Evolutionary conservation across 108 stramenopile species (phyloP).

Genomic region (Fragilaria crotonensis): DNA sequence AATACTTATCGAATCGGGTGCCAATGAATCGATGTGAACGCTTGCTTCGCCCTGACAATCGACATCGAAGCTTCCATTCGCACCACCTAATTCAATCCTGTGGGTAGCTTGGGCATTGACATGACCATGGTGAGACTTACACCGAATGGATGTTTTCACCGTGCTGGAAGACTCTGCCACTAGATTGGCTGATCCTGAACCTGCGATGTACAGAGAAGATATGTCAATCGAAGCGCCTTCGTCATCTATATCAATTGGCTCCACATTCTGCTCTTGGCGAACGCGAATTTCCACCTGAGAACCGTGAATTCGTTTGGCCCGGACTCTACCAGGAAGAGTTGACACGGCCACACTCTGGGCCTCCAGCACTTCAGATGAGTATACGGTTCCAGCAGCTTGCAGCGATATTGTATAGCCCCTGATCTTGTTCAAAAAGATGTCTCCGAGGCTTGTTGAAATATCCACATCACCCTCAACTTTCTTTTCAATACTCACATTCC

Average conservation of each 20-base stretch:
- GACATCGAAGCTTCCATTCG: slow-evolving; percentile 83
- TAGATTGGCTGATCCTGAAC: slow-evolving; percentile 9
- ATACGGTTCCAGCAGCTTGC: slow-evolving; percentile 17
- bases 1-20: slow-evolving; percentile 62
- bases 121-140: slow-evolving; percentile 76
- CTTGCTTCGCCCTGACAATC: slow-evolving; percentile 4
- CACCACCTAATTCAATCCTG: slow-evolving; percentile 75
- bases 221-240: slow-evolving; percentile 66
- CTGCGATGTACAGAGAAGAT: slow-evolving; percentile 63
- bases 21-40: slow-evolving; percentile 73
- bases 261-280: slow-evolving; percentile 5
- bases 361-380: slow-evolving; percentile 53
- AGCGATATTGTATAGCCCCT: slow-evolving; percentile 58
- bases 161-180: neutral
- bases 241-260: slow-evolving; percentile 59
- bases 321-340: slow-evolving; percentile 35
- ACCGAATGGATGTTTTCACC: slow-evolving; percentile 34
- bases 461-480: slow-evolving; percentile 75
- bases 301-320: slow-evolving; percentile 74
- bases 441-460: slow-evolving; percentile 39
- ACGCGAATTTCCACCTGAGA: slow-evolving; percentile 25
- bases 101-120: slow-evolving; percentile 21
- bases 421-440: slow-evolving; percentile 53
- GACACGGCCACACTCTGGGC: slow-evolving; percentile 40
- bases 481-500: slow-evolving; percentile 33